phyloP scores from a whole-genome alignment of 305 asterid genomes.

The Fraxinus greggii region DNA sequence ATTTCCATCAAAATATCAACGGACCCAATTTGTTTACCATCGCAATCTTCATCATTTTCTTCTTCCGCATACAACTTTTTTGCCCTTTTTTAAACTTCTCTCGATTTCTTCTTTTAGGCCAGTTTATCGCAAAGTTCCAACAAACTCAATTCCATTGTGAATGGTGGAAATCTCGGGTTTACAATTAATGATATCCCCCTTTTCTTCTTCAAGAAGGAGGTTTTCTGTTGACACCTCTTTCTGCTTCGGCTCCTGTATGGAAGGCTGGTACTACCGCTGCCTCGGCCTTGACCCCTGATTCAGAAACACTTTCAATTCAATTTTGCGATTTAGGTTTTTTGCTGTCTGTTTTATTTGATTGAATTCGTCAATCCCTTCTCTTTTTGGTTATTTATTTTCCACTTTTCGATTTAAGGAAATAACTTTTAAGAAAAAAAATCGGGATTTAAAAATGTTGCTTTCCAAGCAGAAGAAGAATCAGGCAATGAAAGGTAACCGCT shows the following conservation, averaged over 20 bases:
- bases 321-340: background rate
- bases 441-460: conserved; percentile 49
- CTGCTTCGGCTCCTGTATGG: conserved; percentile 85
- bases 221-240: conserved; percentile 41
- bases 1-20: background rate
- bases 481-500: conserved; percentile 53
- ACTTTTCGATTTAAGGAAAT: background rate
- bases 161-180: conserved; percentile 83
- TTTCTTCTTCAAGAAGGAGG: conserved; percentile 66
- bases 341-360: background rate
- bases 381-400: background rate
- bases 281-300: conserved; percentile 80
- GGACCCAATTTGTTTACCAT: background rate
- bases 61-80: background rate
- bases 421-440: background rate
- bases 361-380: background rate
- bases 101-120: background rate
- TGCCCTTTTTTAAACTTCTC: background rate
- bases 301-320: background rate
- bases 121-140: background rate
- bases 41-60: background rate
- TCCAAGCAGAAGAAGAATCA: conserved; percentile 78
- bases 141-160: conserved; percentile 48
- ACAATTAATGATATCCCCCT: conserved; percentile 75
- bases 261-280: conserved; percentile 99